Evolutionary conservation across 139 green algal species (phyloP), one percentile per base, ranked within the genome.

Genomic region (Coelastrella sp.): DNA sequence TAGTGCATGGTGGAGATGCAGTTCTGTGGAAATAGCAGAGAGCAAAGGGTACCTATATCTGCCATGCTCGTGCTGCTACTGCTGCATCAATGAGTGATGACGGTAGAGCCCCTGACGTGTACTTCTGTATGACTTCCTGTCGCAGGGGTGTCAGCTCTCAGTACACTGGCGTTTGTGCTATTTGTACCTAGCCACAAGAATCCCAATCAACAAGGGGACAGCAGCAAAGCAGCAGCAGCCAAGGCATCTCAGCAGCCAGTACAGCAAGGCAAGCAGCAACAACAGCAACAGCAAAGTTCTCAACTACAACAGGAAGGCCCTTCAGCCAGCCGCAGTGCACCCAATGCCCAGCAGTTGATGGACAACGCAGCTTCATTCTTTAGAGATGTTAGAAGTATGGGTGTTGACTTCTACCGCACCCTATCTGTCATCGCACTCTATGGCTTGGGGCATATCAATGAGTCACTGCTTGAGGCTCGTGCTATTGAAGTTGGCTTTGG

Each of bases 401-500:
- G 89, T 30, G 7, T 51, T 3, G 87, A 91, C 86, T 94, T 92
- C 67, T 94, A 91, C 80, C 87, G 91, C 63, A 94, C 89, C 69
- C 72, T 94, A 64, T 45, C 73, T 2, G 86, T 92, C 21, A 88
- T 94, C 11, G 86, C 35, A 3, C n/a, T 91, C 63, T 92, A 92
- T 50, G 87, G 82, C 30, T 19, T 91, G 37, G 85, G 88, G 15
- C 91, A 94, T 71, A 91, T 94, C 71, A 91, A 91, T 35, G 91
- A 94, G 88, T 84, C 62, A 25, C 53, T 86, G 63, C 48, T 89
- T 48, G 85, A 92, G 76, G 87, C 87, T 38, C 80, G 87, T 5
- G 88, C 88, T 13, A 94, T 92, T 64, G 88, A 94, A 85, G 90
- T 92, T 2, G 90, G 90, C 13, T 92, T 94, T 79, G 91, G 91